Conservation (phyloP, 2,329 filamentous ascomycete genomes). For the Rutstroemia sp. region DNA sequence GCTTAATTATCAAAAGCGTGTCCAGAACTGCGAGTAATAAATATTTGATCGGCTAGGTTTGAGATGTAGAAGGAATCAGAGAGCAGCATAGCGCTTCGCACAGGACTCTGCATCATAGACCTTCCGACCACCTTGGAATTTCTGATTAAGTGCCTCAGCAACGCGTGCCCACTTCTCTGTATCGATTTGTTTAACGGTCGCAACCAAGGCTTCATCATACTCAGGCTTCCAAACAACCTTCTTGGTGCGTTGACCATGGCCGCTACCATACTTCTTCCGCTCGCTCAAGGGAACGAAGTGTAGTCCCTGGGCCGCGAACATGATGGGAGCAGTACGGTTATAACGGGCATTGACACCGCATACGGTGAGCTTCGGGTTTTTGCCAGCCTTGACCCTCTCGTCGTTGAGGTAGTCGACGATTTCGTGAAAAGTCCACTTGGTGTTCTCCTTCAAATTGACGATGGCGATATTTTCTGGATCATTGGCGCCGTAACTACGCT, state of each 20-base stretch:
- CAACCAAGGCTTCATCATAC: constrained; percentile 16
- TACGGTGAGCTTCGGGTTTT: constrained; percentile 15
- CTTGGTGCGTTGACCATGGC: neutral
- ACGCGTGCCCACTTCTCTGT: constrained; percentile 19
- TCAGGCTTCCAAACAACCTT: constrained; percentile 15
- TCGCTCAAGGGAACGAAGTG: constrained; percentile 20
- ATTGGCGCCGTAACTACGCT: constrained; percentile 25
- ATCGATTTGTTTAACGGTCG: constrained; percentile 14
- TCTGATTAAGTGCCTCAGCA: constrained; percentile 8
- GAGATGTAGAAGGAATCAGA: neutral
- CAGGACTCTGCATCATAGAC: constrained; percentile 1
- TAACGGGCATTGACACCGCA: constrained; percentile 24
- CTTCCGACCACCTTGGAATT: neutral
- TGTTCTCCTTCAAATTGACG: constrained; percentile 24
- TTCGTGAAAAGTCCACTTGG: constrained; percentile 15
- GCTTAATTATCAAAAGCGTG: neutral
- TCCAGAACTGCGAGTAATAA: neutral
- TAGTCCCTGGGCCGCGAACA: constrained; percentile 22
- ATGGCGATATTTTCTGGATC: constrained; percentile 29
- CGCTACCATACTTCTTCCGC: constrained; percentile 9
- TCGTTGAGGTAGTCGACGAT: constrained; percentile 22
- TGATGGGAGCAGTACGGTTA: constrained; percentile 27
- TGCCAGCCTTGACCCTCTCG: constrained; percentile 15
- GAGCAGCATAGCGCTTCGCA: constrained; percentile 5
- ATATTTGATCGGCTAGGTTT: neutral